Evolutionary conservation across 2,329 filamentous ascomycete species (phyloP).

Genomic region (Fusarium sp.): DNA sequence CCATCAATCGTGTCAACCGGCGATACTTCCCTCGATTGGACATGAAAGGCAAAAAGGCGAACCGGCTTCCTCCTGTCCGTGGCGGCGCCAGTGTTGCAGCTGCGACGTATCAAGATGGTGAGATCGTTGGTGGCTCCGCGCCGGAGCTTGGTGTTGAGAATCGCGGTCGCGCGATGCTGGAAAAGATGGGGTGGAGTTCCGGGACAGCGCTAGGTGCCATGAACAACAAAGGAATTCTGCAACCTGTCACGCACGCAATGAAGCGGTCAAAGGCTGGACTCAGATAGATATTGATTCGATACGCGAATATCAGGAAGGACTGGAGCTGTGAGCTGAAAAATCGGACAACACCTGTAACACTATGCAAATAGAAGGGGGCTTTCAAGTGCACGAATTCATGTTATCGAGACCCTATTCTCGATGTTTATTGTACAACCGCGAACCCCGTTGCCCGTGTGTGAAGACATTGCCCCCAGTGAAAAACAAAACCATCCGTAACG

Average conservation of each 20-base stretch:
- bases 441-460: slow-evolving; percentile 74
- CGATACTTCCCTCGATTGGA: slow-evolving; percentile 68
- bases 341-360: background rate
- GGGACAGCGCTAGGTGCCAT: slow-evolving; percentile 84
- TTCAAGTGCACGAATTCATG: slow-evolving; percentile 73
- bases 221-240: slow-evolving; percentile 88
- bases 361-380: slow-evolving; percentile 22
- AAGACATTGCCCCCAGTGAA: slow-evolving; percentile 75
- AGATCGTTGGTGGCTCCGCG: slow-evolving; percentile 86
- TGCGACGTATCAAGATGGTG: slow-evolving; percentile 78
- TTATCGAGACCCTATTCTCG: slow-evolving; percentile 70
- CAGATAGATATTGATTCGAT: slow-evolving; percentile 57
- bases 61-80: slow-evolving; percentile 38
- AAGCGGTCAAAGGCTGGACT: slow-evolving; percentile 88
- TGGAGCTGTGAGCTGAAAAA: background rate
- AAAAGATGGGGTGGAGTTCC: slow-evolving; percentile 96
- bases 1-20: slow-evolving; percentile 50
- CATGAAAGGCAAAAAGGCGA: slow-evolving; percentile 49
- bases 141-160: slow-evolving; percentile 87
- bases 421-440: slow-evolving; percentile 78
- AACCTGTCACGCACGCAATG: slow-evolving; percentile 87
- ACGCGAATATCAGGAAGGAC: background rate
- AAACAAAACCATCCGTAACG: slow-evolving; percentile 78
- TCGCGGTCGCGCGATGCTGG: slow-evolving; percentile 85
- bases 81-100: slow-evolving; percentile 32